Evolutionary conservation across 169 alveolate genomes (phyloP).

Genomic region (Cryptosporidium baileyi): DNA sequence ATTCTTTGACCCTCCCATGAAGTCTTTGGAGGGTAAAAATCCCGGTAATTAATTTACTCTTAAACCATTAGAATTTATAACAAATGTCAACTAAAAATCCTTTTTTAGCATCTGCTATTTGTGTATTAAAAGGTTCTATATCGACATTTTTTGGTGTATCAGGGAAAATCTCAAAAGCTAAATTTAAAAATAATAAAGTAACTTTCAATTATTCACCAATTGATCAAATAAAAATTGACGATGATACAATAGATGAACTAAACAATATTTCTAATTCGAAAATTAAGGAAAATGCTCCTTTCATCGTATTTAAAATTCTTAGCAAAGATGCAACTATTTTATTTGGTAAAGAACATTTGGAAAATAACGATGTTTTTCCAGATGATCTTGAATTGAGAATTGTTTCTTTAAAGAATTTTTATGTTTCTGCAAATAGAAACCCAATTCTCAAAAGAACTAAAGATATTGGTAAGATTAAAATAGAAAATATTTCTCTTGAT

Average conservation of each 20-base stretch:
- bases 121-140: constrained; percentile 56
- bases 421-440: constrained; percentile 37
- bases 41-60: constrained; percentile 32
- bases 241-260: constrained; percentile 9
- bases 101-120: constrained; percentile 29
- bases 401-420: constrained; percentile 3
- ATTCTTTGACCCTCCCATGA: background rate
- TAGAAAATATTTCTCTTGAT: background rate
- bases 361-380: background rate
- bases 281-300: constrained; percentile 23
- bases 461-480: background rate
- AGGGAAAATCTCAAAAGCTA: constrained; percentile 9
- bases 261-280: constrained; percentile 22
- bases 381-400: constrained; percentile 14
- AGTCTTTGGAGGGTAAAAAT: constrained; percentile 37
- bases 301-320: constrained; percentile 15
- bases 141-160: constrained; percentile 29
- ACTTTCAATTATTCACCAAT: constrained; percentile 5
- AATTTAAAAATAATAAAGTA: constrained; percentile 22
- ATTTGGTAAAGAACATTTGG: constrained; percentile 35
- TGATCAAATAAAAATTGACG: background rate
- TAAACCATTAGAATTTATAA: background rate
- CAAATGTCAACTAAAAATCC: constrained; percentile 61
- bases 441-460: constrained; percentile 25
- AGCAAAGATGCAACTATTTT: constrained; percentile 28